A percentile compares a stretch with the other conserved stretches of the same genome.
phyloP scores from a whole-genome alignment of 495 filamentous ascomycete species.

The Penicillium macrosclerotiorum region DNA sequence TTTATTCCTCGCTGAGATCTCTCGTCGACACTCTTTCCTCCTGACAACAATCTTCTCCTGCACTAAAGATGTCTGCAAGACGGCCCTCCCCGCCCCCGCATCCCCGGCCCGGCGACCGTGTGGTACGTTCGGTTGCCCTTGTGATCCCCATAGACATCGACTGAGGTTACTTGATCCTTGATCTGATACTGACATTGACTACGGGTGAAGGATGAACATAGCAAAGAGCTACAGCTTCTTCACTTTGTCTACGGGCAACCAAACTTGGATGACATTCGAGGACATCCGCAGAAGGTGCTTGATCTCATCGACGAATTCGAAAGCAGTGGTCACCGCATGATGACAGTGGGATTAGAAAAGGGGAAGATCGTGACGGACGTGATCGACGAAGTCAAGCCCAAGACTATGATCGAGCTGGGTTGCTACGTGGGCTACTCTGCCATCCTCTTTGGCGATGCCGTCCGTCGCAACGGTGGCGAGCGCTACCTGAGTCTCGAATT shows the following conservation, averaged over 20 bases:
- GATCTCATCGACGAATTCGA: constrained; percentile 71
- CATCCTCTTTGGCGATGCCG: constrained; percentile 64
- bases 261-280: constrained; percentile 55
- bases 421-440: constrained; percentile 81
- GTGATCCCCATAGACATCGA: too few relatives aligned
- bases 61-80: constrained; percentile 4
- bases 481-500: constrained; percentile 66
- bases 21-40: background rate
- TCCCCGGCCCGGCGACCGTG: constrained; percentile 8
- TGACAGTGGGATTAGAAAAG: constrained; percentile 77
- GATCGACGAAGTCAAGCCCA: constrained; percentile 62
- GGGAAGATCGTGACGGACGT: constrained; percentile 63
- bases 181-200: background rate
- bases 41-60: background rate
- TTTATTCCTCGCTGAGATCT: background rate
- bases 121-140: too few relatives aligned
- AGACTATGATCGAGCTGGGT: constrained; percentile 74
- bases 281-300: constrained; percentile 62
- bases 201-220: constrained; percentile 50
- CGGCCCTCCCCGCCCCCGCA: constrained; percentile 5
- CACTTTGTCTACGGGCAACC: constrained; percentile 63
- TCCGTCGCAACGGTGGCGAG: constrained; percentile 56
- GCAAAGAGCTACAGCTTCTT: constrained; percentile 70
- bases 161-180: background rate
- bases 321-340: constrained; percentile 61